Percentiles rank a stretch among this genome's conserved stretches.
These are phyloP conservation scores for Botrytis squamosa DNA, from an alignment of 2,329 filamentous ascomycete genomes.

Conservation along the genomic window DNA sequence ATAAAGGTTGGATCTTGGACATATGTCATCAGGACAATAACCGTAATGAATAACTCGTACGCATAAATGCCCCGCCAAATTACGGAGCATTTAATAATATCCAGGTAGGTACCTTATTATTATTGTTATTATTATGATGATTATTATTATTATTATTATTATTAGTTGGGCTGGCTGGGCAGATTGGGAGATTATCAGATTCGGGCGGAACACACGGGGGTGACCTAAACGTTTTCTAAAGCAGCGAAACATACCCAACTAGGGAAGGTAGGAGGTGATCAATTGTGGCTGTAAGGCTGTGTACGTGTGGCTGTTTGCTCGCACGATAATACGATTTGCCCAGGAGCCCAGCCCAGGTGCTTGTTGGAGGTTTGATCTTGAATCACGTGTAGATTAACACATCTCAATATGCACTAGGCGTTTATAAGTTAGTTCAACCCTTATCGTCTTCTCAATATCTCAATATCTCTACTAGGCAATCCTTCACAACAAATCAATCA, in stretches of 20 bases:
- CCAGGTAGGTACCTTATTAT: background rate
- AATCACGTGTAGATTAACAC: background rate
- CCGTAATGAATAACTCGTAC: constrained; percentile 18
- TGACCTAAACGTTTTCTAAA: constrained; percentile 5
- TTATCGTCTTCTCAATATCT: background rate
- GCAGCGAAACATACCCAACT: background rate
- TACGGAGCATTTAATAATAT: background rate
- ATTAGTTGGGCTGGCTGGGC: constrained; percentile 8
- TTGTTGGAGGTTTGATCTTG: background rate
- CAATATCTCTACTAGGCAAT: background rate
- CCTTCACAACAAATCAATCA: constrained; percentile 4
- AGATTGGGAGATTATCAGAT: background rate
- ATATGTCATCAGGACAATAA: constrained; percentile 17
- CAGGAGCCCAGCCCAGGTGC: background rate
- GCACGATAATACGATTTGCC: background rate
- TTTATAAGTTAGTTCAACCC: constrained; percentile 1
- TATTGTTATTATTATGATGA: background rate
- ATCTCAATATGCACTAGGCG: background rate
- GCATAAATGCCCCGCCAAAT: constrained; percentile 22
- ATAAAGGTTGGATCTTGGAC: constrained; percentile 1
- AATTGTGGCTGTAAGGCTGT: constrained; percentile 1
- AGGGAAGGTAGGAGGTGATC: background rate
- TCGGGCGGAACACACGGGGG: background rate
- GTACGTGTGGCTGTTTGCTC: background rate
- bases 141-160: background rate